These are phyloP conservation scores for Scytalidium lignicola DNA, from an alignment of 2,329 filamentous ascomycete species.

Conservation along the genomic window DNA sequence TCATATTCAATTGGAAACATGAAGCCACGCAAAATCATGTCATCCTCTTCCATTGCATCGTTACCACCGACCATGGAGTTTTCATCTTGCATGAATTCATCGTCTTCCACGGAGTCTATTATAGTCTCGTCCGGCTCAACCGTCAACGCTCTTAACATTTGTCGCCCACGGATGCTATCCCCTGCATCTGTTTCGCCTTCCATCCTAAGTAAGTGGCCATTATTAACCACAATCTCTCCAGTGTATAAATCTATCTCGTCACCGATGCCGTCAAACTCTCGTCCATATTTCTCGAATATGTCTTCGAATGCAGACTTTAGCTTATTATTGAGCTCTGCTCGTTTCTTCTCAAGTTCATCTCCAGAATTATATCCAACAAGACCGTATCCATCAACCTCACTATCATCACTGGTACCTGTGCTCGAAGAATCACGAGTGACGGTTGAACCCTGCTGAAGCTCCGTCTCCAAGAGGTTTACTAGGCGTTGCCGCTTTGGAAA, in stretches of 20 bases:
- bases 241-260: conserved; percentile 86
- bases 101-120: conserved; percentile 13
- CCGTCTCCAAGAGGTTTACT: conserved; percentile 18
- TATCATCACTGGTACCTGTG: conserved; percentile 35
- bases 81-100: conserved; percentile 13
- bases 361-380: conserved; percentile 43
- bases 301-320: conserved; percentile 81
- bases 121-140: conserved; percentile 12
- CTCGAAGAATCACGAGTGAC: conserved; percentile 10
- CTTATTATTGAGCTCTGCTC: conserved; percentile 61
- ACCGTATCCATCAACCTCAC: conserved; percentile 44
- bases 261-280: conserved; percentile 74
- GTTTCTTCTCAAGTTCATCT: conserved; percentile 54
- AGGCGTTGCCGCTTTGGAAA: conserved; percentile 56
- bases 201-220: conserved; percentile 74
- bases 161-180: conserved; percentile 12
- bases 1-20: conserved; percentile 17
- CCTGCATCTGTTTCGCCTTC: conserved; percentile 49
- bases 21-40: conserved; percentile 27
- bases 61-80: conserved; percentile 8
- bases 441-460: not conserved
- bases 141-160: conserved; percentile 11
- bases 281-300: conserved; percentile 85
- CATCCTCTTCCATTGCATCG: conserved; percentile 25
- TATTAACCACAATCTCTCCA: conserved; percentile 80